Conservation (phyloP, 192 early-diverging fungal genomes). For the Podila clonocystis region DNA sequence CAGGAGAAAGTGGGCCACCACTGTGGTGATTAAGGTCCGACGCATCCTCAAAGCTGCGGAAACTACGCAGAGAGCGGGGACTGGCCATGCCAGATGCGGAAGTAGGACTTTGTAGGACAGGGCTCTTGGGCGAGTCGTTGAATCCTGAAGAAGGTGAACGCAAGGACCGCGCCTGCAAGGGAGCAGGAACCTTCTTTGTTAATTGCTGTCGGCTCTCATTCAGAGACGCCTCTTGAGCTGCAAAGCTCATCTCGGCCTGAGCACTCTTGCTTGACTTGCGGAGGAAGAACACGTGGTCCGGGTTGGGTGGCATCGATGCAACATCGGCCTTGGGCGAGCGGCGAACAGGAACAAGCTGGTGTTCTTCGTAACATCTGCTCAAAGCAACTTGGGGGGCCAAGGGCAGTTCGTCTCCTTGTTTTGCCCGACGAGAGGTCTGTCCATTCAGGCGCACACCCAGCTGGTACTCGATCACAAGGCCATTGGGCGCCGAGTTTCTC, state of each 20-base stretch:
- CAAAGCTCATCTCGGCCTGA: slow-evolving; percentile 21
- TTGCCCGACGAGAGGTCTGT: slow-evolving; percentile 14
- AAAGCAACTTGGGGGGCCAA: slow-evolving; percentile 27
- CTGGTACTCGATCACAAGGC: slow-evolving; percentile 42
- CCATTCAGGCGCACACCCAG: slow-evolving; percentile 21
- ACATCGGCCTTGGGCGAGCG: slow-evolving; percentile 47
- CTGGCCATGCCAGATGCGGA: slow-evolving; percentile 12
- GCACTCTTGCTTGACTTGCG: slow-evolving; percentile 28
- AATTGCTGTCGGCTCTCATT: slow-evolving; percentile 2
- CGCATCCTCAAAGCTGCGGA: slow-evolving; percentile 26
- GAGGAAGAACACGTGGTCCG: slow-evolving; percentile 37
- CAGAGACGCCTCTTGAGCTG: slow-evolving; percentile 1
- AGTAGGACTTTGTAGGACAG: slow-evolving; percentile 15
- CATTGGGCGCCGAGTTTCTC: slow-evolving; percentile 17
- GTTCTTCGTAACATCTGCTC: slow-evolving; percentile 38
- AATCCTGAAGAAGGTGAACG: background rate
- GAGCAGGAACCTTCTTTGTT: slow-evolving; percentile 23
- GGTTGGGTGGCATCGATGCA: slow-evolving; percentile 34
- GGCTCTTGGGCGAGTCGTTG: slow-evolving; percentile 22
- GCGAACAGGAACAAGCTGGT: slow-evolving; percentile 34
- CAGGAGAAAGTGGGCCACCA: slow-evolving; percentile 18
- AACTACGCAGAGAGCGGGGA: slow-evolving; percentile 22
- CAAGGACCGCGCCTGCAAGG: slow-evolving; percentile 29
- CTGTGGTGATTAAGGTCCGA: background rate
- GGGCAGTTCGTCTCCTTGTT: slow-evolving; percentile 33